Evolutionary conservation across 257 asterid species (phyloP), one percentile per base, ranked within the genome.

Genomic region (Thymus quinquecostatus): DNA sequence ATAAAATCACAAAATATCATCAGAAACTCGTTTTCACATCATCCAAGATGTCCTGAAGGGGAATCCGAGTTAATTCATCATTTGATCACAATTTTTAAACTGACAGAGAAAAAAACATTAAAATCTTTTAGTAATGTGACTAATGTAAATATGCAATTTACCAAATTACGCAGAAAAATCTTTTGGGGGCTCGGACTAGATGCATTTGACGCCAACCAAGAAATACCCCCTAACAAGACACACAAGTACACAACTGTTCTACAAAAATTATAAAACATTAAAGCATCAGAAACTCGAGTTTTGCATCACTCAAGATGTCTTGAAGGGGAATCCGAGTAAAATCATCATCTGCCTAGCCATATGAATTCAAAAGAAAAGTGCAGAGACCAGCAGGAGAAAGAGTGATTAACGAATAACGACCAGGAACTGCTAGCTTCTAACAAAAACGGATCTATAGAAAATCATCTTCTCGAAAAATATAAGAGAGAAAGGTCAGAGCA

Each of bases 271-370:
- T 47, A 47, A 47, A 47, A 49, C 55, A 12, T 2, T 6, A 49
- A 12, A 3, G 55, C 55, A 49, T 49, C 55, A 47, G 55, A 49
- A 49, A 3, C 55, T 49, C 55, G 55, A 21, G 55, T 49, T 49
- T 49, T 49, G 8, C 55, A 49, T 49, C 55, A 49, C 8, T 5
- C 55, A 12, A 1, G 27, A 49, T 2, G 55, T 49, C 55, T 49
- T 49, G 55, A 49, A 49, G 55, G 55, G 55, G 55, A 49, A 49
- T 49, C 55, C 55, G 55, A 49, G 55, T 49, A 12, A 49, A 21
- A 2, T 49, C 55, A 12, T 49, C 55, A 12, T 49, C 55, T 49
- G 55, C 55, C 13, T 49, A 11, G n/a, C n/a, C 4, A 11, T 49
- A 49, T 12, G 28, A 49, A 13, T 0, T 3, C 55, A 49, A 49